A percentile compares a stretch with the other conserved stretches of the same genome.
phyloP scores from a whole-genome alignment of 192 early-diverging fungal genomes.

The Backusella liffmaniae region DNA sequence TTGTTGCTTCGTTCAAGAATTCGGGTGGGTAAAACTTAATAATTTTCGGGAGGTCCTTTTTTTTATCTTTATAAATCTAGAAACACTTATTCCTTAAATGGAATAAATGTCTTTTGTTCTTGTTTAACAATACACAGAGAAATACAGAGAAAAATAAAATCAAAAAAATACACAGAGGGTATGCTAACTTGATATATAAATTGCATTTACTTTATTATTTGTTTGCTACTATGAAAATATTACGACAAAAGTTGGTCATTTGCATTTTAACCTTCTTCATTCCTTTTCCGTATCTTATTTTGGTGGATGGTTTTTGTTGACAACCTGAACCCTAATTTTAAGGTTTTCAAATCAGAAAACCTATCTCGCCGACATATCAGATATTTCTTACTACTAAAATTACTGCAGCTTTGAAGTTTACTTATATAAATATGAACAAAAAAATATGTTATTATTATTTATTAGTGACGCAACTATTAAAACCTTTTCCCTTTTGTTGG shows the following conservation, averaged over 20 bases:
- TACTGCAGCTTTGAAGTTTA: background rate
- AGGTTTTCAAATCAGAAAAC: background rate
- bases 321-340: background rate
- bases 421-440: background rate
- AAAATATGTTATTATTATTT: background rate
- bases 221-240: background rate
- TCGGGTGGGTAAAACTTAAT: background rate
- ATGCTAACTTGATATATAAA: too few relatives aligned
- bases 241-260: background rate
- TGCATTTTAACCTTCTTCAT: background rate
- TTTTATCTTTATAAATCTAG: background rate
- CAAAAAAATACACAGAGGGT: background rate
- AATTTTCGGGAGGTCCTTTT: background rate
- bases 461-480: background rate
- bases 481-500: background rate
- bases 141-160: background rate
- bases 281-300: background rate
- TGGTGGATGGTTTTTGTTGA: too few relatives aligned
- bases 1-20: background rate
- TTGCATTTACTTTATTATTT: background rate
- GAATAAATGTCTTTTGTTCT: background rate
- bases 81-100: background rate
- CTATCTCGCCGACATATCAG: background rate
- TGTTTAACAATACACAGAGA: background rate
- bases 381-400: background rate